Evolutionary conservation across 768 basidiomycete genomes (phyloP).

Genomic region (Suillus luteus): DNA sequence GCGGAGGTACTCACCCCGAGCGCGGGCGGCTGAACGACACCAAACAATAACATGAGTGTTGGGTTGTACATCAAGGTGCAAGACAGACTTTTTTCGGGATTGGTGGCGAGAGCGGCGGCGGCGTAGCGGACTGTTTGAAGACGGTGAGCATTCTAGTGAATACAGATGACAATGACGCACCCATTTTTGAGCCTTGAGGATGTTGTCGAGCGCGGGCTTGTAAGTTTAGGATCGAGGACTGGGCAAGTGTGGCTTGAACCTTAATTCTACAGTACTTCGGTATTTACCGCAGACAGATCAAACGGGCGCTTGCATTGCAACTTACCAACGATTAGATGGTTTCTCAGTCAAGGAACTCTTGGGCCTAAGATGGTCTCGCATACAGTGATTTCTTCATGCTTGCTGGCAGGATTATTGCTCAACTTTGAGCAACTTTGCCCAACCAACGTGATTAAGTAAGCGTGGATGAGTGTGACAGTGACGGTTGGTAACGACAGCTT

Average conservation of each 20-base stretch:
- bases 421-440: no score
- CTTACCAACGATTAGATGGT: no score
- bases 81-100: conserved; percentile 92
- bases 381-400: no score
- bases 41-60: conserved; percentile 16
- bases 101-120: conserved; percentile 79
- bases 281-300: conserved; percentile 17
- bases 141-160: conserved; percentile 18
- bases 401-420: no score
- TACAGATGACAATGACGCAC: conserved; percentile 43
- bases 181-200: conserved; percentile 52
- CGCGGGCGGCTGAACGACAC: conserved; percentile 70
- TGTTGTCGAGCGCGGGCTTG: conserved; percentile 45
- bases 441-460: no score
- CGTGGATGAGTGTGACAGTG: no score
- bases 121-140: conserved; percentile 84
- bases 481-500: no score
- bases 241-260: conserved; percentile 33
- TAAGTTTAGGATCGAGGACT: conserved; percentile 61
- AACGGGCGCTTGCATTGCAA: no score
- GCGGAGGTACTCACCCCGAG: conserved; percentile 95
- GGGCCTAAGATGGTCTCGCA: no score
- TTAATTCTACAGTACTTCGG: conserved; percentile 34
- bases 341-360: no score
- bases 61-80: background rate